Evolutionary conservation across 176 grass and related monocot species (phyloP).

Genomic region (Rhynchospora tenuis): DNA sequence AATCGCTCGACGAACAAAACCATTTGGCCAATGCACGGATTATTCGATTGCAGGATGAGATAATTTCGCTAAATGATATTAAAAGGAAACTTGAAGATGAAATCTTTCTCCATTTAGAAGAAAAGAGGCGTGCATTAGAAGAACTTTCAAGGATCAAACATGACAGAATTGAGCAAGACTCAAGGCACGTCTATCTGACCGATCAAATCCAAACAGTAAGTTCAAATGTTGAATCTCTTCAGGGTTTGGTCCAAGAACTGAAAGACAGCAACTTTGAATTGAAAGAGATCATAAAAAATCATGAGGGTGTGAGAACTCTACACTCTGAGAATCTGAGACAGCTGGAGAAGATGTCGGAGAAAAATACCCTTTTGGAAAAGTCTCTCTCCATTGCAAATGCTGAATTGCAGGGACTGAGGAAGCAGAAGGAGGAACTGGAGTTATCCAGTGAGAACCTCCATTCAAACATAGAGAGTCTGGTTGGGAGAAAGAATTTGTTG

Average conservation of each 20-base stretch:
- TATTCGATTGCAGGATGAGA: constrained; percentile 78
- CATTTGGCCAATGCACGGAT: constrained; percentile 53
- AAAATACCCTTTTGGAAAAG: constrained; percentile 55
- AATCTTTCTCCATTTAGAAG: constrained; percentile 47
- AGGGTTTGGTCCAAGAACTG: constrained; percentile 61
- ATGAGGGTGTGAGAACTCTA: constrained; percentile 44
- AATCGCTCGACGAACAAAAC: constrained; percentile 57
- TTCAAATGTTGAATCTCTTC: constrained; percentile 72
- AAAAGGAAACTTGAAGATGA: constrained; percentile 60
- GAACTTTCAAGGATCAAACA: constrained; percentile 65
- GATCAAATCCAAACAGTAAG: constrained; percentile 72
- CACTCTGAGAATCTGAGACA: constrained; percentile 74
- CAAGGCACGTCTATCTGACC: constrained; percentile 50
- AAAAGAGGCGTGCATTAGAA: constrained; percentile 59
- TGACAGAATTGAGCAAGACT: constrained; percentile 53
- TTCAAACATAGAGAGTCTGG: constrained; percentile 69
- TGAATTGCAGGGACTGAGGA: constrained; percentile 50
- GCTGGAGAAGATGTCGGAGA: constrained; percentile 61
- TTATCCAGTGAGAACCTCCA: constrained; percentile 53
- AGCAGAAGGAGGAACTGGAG: constrained; percentile 48
- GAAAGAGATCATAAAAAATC: constrained; percentile 72
- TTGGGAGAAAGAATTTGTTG: constrained; percentile 60
- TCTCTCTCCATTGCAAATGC: constrained; percentile 53
- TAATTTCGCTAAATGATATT: constrained; percentile 68
- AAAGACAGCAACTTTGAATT: constrained; percentile 72